These are phyloP conservation scores for Arthromyces matolae DNA, from an alignment of 768 basidiomycete genomes.

Conservation along the genomic window DNA sequence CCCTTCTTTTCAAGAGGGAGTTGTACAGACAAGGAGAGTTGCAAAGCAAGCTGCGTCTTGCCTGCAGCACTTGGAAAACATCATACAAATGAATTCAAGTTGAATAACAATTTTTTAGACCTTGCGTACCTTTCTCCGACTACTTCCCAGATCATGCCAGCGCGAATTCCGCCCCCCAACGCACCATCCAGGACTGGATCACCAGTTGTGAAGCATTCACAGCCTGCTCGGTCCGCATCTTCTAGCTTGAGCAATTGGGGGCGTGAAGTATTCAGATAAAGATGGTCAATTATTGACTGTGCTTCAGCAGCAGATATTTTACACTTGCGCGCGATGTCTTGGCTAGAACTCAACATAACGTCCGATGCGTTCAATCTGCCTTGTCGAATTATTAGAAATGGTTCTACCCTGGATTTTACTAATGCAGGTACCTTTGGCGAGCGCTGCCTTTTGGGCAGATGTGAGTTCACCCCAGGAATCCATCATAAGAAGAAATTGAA, in stretches of 20 bases:
- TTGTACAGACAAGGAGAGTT: slow-evolving; percentile 78
- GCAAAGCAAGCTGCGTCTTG: slow-evolving; percentile 90
- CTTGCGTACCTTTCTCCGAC: slow-evolving; percentile 78
- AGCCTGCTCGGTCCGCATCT: slow-evolving; percentile 31
- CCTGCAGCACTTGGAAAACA: slow-evolving; percentile 70
- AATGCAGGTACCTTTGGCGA: slow-evolving; percentile 29
- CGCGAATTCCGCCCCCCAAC: slow-evolving; percentile 76
- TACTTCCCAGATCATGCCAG: slow-evolving; percentile 84
- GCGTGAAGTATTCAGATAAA: slow-evolving; percentile 40
- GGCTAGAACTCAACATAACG: slow-evolving; percentile 43
- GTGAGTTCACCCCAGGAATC: slow-evolving; percentile 5
- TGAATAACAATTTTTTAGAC: too few species aligned
- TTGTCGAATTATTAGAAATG: slow-evolving; percentile 20
- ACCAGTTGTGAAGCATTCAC: slow-evolving; percentile 66
- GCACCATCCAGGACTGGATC: slow-evolving; percentile 62
- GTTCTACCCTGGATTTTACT: neutral
- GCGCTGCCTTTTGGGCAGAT: slow-evolving; percentile 6
- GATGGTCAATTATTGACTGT: slow-evolving; percentile 43
- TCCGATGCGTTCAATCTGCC: slow-evolving; percentile 50
- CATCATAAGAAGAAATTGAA: too few species aligned
- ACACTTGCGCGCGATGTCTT: slow-evolving; percentile 56
- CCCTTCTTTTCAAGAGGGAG: slow-evolving; percentile 56
- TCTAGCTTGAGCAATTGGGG: slow-evolving; percentile 40
- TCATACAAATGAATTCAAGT: neutral
- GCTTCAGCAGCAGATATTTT: slow-evolving; percentile 47